Evolutionary conservation across 1,284 basidiomycete genomes (phyloP).

Genomic region (Ustilago tritici): DNA sequence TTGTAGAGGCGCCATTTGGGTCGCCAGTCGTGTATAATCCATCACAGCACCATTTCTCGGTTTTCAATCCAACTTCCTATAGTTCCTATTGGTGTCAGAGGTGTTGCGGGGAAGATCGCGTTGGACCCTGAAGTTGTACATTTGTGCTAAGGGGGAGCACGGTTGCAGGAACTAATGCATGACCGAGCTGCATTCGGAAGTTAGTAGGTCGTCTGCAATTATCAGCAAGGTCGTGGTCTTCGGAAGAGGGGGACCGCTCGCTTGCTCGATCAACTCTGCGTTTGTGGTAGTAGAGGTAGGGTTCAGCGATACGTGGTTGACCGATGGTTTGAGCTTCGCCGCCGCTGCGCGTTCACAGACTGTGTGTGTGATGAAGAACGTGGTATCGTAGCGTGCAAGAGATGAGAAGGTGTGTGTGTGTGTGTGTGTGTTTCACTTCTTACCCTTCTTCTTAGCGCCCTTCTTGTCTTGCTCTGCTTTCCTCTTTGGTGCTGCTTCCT

Average conservation of each 20-base stretch:
- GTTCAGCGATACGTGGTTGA: no score
- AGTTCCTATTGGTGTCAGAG: background rate
- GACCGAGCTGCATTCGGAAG: constrained; percentile 1
- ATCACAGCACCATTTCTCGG: background rate
- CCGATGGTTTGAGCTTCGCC: no score
- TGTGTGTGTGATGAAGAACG: background rate
- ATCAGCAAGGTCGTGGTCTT: no score
- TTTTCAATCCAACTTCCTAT: background rate
- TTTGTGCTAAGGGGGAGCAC: background rate
- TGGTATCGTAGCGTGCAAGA: constrained; percentile 31
- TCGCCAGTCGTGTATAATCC: constrained; percentile 73
- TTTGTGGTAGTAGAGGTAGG: no score
- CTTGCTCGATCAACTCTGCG: no score
- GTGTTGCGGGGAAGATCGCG: background rate
- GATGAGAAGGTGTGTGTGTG: background rate
- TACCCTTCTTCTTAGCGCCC: constrained; percentile 48
- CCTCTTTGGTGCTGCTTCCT: constrained; percentile 30
- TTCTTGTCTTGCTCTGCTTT: constrained; percentile 48
- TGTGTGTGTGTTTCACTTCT: constrained; percentile 26
- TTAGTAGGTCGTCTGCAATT: background rate
- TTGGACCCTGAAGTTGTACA: constrained; percentile 13
- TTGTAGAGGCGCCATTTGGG: constrained; percentile 88
- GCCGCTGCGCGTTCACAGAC: background rate
- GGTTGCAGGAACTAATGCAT: background rate
- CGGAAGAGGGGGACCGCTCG: no score